A percentile compares a stretch with the other conserved stretches of the same genome.
These are phyloP conservation scores for Xylaria multiplex DNA, from an alignment of 2,329 filamentous ascomycete species.

Conservation along the genomic window DNA sequence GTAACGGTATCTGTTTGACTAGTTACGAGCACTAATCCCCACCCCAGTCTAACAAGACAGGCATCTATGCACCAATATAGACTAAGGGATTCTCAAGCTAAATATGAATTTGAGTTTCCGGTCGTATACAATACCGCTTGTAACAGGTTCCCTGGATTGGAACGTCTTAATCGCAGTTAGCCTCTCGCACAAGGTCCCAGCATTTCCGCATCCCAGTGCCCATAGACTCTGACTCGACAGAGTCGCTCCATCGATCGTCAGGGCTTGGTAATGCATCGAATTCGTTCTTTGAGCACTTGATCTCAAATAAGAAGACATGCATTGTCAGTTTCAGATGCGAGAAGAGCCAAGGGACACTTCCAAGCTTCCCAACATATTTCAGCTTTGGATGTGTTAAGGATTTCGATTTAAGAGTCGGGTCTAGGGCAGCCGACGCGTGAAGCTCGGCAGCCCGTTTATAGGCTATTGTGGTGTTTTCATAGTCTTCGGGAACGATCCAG, in stretches of 20 bases:
- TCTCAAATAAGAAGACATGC: conserved; percentile 64
- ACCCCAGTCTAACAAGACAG: neutral
- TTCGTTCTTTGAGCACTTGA: conserved; percentile 42
- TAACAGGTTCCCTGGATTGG: neutral
- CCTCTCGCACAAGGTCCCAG: conserved; percentile 57
- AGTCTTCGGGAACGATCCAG: conserved; percentile 48
- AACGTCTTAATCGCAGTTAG: conserved; percentile 29
- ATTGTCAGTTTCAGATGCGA: conserved; percentile 67
- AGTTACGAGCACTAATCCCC: neutral
- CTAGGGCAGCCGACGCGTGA: conserved; percentile 49
- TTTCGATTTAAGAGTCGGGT: conserved; percentile 22
- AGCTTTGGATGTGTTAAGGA: conserved; percentile 29
- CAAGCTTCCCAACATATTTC: conserved; percentile 56
- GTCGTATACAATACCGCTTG: neutral
- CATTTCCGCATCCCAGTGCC: conserved; percentile 69
- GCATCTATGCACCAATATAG: neutral
- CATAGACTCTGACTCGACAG: conserved; percentile 63
- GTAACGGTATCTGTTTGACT: neutral
- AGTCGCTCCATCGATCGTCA: conserved; percentile 51
- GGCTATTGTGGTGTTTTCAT: conserved; percentile 44
- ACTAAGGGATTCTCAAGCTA: neutral
- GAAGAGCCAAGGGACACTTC: conserved; percentile 66
- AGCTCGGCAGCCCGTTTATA: conserved; percentile 52
- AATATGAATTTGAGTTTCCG: neutral
- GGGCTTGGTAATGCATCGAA: conserved; percentile 16